Evolutionary conservation across 768 basidiomycete genomes (phyloP).

Genomic region (Chalciporus chontae): DNA sequence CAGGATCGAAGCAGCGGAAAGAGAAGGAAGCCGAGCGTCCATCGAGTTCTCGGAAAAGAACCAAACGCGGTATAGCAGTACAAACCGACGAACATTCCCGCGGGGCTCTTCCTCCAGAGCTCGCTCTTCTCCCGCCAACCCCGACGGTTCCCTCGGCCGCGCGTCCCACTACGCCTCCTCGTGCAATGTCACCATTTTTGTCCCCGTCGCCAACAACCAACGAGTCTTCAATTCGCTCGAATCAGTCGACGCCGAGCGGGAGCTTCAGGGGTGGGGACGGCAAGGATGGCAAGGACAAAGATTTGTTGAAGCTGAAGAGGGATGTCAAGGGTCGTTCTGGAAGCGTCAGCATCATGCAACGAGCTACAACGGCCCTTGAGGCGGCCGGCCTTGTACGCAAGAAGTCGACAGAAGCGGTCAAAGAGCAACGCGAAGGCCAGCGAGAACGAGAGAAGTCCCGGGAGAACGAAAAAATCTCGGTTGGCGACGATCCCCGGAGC

Average conservation of each 20-base stretch:
- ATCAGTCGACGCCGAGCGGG: slow-evolving; percentile 67
- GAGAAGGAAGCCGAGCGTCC: slow-evolving; percentile 23
- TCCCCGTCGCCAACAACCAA: slow-evolving; percentile 55
- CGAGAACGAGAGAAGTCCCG: slow-evolving; percentile 40
- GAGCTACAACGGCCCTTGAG: slow-evolving; percentile 87
- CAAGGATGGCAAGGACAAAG: slow-evolving; percentile 41
- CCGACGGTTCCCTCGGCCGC: slow-evolving; percentile 47
- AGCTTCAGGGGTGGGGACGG: slow-evolving; percentile 45
- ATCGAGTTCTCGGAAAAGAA: slow-evolving; percentile 21
- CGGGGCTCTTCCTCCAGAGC: slow-evolving; percentile 47
- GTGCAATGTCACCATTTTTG: slow-evolving; percentile 48
- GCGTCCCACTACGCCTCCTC: slow-evolving; percentile 50
- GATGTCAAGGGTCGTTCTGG: slow-evolving; percentile 69
- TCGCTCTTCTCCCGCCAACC: slow-evolving; percentile 76
- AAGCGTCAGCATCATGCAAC: slow-evolving; percentile 94
- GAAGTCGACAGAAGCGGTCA: slow-evolving; percentile 73
- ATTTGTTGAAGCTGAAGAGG: slow-evolving; percentile 46
- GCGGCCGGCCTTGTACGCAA: slow-evolving; percentile 82
- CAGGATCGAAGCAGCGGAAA: slow-evolving; percentile 30
- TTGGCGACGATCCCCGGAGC: slow-evolving; percentile 55
- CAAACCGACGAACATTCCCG: slow-evolving; percentile 43
- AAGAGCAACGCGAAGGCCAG: slow-evolving; percentile 53
- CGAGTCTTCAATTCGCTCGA: slow-evolving; percentile 49
- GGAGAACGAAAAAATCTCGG: slow-evolving; percentile 40
- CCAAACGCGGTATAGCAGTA: slow-evolving; percentile 31